Conservation (phyloP, 2,329 filamentous ascomycete genomes). For the Stemphylium vesicarium region DNA sequence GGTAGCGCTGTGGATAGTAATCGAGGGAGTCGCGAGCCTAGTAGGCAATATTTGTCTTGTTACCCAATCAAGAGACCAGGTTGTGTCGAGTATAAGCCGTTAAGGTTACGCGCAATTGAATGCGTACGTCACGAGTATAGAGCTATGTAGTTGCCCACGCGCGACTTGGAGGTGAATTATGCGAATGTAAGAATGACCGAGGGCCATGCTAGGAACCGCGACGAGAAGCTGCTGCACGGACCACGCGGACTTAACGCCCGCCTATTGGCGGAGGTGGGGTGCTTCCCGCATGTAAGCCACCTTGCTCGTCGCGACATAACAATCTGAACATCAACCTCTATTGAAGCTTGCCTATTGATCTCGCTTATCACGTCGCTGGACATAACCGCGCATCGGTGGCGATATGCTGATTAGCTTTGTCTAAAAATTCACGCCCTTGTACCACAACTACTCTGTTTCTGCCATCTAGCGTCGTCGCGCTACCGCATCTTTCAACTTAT, state of each 20-base stretch:
- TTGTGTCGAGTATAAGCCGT: not conserved
- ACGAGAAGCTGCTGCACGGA: constrained; percentile 15
- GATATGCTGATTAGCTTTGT: not conserved
- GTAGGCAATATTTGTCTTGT: not conserved
- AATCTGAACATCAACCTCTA: constrained; percentile 1
- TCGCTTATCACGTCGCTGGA: not conserved
- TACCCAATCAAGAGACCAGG: not conserved
- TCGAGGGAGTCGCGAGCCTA: not conserved
- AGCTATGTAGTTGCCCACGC: too few species aligned
- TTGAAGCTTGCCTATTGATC: not conserved
- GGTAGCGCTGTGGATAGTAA: not conserved
- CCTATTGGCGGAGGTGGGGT: constrained; percentile 18
- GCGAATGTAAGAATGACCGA: not conserved
- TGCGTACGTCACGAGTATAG: too few species aligned
- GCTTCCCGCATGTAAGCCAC: constrained; percentile 24
- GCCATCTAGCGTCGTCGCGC: not conserved
- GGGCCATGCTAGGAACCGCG: not conserved
- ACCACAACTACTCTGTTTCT: not conserved
- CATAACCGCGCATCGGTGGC: not conserved
- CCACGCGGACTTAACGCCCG: constrained; percentile 20
- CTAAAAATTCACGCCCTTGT: not conserved
- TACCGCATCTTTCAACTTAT: not conserved
- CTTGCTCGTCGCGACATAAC: constrained; percentile 14
- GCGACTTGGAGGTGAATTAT: not conserved
- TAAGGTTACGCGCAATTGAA: not conserved